Base-by-base conservation (phyloP, 1,284 basidiomycete species). In the Cryptococcus sp. region DNA sequence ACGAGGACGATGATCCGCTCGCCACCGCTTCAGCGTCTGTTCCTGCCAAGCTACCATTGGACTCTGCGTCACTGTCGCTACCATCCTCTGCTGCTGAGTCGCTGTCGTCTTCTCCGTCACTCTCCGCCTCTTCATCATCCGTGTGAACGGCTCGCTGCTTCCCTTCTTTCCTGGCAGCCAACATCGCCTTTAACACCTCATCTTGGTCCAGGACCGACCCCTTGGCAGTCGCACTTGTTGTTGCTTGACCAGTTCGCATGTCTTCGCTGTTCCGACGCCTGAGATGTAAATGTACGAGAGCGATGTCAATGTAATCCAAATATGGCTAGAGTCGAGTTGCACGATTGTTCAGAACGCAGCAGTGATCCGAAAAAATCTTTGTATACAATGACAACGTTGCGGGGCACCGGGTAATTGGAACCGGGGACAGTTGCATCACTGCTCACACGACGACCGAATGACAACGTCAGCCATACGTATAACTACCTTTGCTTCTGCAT, bases 151-250 rank as follows among this genome's bases (percentile, higher is more conserved):
- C n/a, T 11, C 42, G 8, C 42, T 45, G 42, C 6, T 53, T 69
- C 50, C 56, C 66, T 25, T 62, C 67, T 47, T 65, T 70, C 41
- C 58, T 69, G 51, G 83, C 83, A 45, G 68, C 68, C 58, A 72
- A 54, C 74, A 78, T 76, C 0, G 72, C 63, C 52, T 64, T 60
- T 69, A 78, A 65, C 16, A 78, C 66, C 55, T 72, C 73, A 38
- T 57, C 60, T 45, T 67, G 71, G 57, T 78, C 76, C 35, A 78
- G 61, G 5, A 56, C 47, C 19, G 27, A 10, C 20, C 39, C 19
- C 42, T 40, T 35, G 30, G 30, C 30, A 35, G 30, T 10, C 30
- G 30, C 5, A 13, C 8, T 35, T 8, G 30, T 2, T 35, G 30
- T 35, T 35, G 7, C 30, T 13, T 35, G 30, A 35, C 30, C 13